Percentiles rank a stretch among this genome's conserved stretches.
Evolutionary conservation across 768 basidiomycete species (phyloP).

Genomic region (Collybia sordida): DNA sequence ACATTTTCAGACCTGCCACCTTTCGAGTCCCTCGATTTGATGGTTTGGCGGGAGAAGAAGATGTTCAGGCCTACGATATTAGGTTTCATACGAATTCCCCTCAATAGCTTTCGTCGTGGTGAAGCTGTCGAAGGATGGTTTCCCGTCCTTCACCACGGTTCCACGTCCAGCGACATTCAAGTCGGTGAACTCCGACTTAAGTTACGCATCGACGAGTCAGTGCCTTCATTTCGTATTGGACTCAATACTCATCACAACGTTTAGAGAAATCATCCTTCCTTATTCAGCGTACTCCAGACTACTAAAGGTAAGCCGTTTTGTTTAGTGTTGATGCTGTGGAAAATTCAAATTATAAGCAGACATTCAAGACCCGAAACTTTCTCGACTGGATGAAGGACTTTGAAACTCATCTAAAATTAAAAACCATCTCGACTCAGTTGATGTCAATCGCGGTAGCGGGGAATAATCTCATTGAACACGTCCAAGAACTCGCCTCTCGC

Average conservation of each 20-base stretch:
- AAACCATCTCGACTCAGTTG: conserved; percentile 57
- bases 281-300: conserved; percentile 59
- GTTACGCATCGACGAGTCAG: conserved; percentile 74
- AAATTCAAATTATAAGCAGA: conserved; percentile 29
- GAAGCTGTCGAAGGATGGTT: conserved; percentile 85
- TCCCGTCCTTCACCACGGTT: conserved; percentile 59
- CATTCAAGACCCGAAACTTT: conserved; percentile 58
- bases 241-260: conserved; percentile 7
- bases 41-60: conserved; percentile 71
- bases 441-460: conserved; percentile 71
- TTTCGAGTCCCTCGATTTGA: conserved; percentile 67
- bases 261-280: conserved; percentile 80
- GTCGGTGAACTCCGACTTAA: conserved; percentile 77
- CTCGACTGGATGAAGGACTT: conserved; percentile 77
- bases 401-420: conserved; percentile 65
- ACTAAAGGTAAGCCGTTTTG: conserved; percentile 44
- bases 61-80: conserved; percentile 52
- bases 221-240: conserved; percentile 8
- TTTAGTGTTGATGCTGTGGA: neutral
- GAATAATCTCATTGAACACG: conserved; percentile 62
- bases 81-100: conserved; percentile 63
- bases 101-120: conserved; percentile 71
- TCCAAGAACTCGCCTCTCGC: conserved; percentile 65
- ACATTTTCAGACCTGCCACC: conserved; percentile 74
- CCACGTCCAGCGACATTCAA: conserved; percentile 51